phyloP scores from a whole-genome alignment of 257 asterid genomes.

The Henckelia pumila region DNA sequence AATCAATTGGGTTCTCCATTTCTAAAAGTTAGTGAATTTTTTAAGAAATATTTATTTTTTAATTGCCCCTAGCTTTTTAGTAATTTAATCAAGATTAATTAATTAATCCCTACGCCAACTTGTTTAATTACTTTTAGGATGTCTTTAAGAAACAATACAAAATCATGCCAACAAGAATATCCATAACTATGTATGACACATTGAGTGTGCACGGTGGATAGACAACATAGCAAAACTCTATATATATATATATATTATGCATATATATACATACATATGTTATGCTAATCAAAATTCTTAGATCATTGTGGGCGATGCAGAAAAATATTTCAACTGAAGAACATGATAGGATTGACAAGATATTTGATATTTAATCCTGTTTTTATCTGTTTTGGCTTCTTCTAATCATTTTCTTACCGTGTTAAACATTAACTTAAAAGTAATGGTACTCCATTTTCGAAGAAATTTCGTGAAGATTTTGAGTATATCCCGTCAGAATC shows the following conservation, averaged over 20 bases:
- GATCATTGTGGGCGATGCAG: neutral
- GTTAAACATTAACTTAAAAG: slow-evolving; percentile 15
- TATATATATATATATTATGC: too few species aligned
- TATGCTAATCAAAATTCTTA: too few species aligned
- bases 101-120: neutral
- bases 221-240: too few species aligned
- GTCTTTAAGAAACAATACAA: slow-evolving; percentile 34
- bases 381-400: slow-evolving; percentile 10
- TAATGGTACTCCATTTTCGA: neutral
- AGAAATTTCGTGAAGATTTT: slow-evolving; percentile 17
- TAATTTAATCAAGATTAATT: slow-evolving; percentile 18
- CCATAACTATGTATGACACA: neutral
- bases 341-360: slow-evolving; percentile 25
- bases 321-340: too few species aligned
- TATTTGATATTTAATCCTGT: neutral
- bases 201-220: too few species aligned
- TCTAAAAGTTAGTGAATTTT: slow-evolving; percentile 29
- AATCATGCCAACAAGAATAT: slow-evolving; percentile 34
- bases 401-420: slow-evolving; percentile 17
- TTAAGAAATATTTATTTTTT: slow-evolving; percentile 21
- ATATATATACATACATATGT: too few species aligned
- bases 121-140: slow-evolving; percentile 36
- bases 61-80: slow-evolving; percentile 20
- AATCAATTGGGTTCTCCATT: slow-evolving; percentile 52
- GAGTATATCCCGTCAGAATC: neutral